phyloP scores from a whole-genome alignment of 176 grass and related monocot genomes.

The Alloteropsis semialata region DNA sequence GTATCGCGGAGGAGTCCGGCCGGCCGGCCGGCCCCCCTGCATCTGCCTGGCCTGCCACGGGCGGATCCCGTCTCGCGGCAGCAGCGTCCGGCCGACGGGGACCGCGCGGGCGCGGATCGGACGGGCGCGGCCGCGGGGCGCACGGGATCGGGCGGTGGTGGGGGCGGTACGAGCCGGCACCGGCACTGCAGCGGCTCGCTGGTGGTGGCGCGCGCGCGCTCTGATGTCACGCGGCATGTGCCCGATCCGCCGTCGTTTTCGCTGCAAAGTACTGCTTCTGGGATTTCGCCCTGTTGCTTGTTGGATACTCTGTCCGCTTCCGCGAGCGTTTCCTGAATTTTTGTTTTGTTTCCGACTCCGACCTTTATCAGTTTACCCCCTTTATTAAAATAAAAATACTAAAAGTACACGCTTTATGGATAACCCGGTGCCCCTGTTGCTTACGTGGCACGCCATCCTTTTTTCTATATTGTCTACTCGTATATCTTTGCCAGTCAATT shows the following conservation, averaged over 20 bases:
- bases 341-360: neutral
- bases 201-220: neutral
- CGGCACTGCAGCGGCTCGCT: too few species aligned
- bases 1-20: constrained; percentile 17
- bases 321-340: neutral
- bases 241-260: constrained; percentile 57
- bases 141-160: neutral
- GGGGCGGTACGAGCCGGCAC: neutral
- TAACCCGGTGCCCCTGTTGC: neutral
- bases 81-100: neutral
- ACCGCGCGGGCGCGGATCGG: constrained; percentile 26
- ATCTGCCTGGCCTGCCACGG: neutral
- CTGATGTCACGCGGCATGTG: constrained; percentile 48
- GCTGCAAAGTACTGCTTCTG: constrained; percentile 51
- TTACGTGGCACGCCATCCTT: neutral
- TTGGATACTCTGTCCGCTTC: constrained; percentile 40
- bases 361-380: neutral
- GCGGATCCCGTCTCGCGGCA: constrained; percentile 28
- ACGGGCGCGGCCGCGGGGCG: neutral
- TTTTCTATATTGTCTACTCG: neutral
- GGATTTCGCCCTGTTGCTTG: constrained; percentile 44
- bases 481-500: neutral
- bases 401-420: neutral
- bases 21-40: too few species aligned
- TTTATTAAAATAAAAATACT: neutral